Evolutionary conservation across 83 land plant species (phyloP).

Genomic region (Thuja plicata): DNA sequence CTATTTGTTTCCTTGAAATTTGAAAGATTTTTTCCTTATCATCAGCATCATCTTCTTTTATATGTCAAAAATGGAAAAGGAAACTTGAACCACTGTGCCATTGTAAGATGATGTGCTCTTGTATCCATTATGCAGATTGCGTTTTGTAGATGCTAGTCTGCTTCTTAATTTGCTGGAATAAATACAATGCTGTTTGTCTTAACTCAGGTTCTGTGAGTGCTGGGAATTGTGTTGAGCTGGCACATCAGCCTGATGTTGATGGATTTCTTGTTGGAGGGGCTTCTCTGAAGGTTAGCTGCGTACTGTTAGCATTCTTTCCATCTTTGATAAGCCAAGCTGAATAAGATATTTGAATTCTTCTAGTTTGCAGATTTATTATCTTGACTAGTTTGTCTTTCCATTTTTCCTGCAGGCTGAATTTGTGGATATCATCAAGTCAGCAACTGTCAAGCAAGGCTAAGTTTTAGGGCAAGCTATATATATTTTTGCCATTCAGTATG

Average conservation of each 20-base stretch:
- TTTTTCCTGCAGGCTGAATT: constrained; percentile 34
- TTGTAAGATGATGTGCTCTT: background rate
- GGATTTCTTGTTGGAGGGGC: constrained; percentile 98
- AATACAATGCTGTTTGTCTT: background rate
- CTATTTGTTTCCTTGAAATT: background rate
- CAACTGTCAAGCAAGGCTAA: constrained; percentile 20
- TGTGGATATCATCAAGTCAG: constrained; percentile 50
- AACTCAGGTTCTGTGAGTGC: constrained; percentile 80
- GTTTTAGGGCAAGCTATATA: background rate
- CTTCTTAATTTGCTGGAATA: background rate
- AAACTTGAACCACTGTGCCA: background rate
- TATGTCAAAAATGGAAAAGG: background rate
- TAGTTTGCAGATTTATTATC: background rate
- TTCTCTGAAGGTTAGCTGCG: constrained; percentile 72
- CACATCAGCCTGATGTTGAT: constrained; percentile 81
- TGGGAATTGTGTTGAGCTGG: constrained; percentile 76
- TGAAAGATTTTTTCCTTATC: background rate
- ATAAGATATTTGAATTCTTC: background rate
- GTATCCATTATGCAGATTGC: background rate
- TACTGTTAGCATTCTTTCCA: background rate
- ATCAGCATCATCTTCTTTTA: background rate
- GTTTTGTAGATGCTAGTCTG: background rate
- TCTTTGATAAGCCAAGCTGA: background rate
- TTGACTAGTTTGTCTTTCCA: constrained; percentile 1
- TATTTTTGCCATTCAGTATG: background rate